Evolutionary conservation across 495 filamentous ascomycete genomes (phyloP).

Genomic region (Neurospora terricola): DNA sequence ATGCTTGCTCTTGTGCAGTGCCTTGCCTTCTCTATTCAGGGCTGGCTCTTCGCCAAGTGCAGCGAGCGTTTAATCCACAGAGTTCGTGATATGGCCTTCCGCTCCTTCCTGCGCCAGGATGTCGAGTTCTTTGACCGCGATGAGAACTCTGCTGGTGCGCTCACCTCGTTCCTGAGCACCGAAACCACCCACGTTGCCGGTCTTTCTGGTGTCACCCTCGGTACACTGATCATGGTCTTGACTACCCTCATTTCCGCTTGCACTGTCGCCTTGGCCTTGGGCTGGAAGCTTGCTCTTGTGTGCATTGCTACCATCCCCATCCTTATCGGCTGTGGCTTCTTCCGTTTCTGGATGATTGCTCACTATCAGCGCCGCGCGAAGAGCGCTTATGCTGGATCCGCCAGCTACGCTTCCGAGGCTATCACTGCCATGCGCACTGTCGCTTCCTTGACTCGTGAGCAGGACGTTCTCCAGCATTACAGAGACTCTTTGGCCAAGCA

Average conservation of each 20-base stretch:
- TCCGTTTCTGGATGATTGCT: conserved; percentile 62
- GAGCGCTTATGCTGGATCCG: conserved; percentile 61
- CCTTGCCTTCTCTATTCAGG: conserved; percentile 57
- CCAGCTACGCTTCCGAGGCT: conserved; percentile 80
- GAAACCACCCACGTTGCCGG: conserved; percentile 77
- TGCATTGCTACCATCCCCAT: conserved; percentile 73
- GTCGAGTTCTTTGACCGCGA: conserved; percentile 81
- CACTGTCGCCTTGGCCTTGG: conserved; percentile 55
- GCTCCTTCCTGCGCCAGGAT: conserved; percentile 80
- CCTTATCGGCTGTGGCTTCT: conserved; percentile 74
- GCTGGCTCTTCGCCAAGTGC: conserved; percentile 66
- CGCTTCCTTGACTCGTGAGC: conserved; percentile 50
- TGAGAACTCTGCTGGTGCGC: conserved; percentile 70
- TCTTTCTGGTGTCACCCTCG: conserved; percentile 70
- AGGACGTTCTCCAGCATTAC: conserved; percentile 68
- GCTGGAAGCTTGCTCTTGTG: conserved; percentile 87
- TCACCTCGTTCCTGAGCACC: conserved; percentile 80
- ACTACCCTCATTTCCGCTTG: conserved; percentile 66
- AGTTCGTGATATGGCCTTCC: conserved; percentile 70
- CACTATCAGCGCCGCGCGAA: conserved; percentile 67
- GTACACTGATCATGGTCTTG: conserved; percentile 64
- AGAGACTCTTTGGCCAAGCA: conserved; percentile 16
- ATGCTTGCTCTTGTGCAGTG: conserved; percentile 80
- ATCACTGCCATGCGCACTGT: conserved; percentile 85
- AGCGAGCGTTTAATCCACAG: conserved; percentile 72